Evolutionary conservation across 2,329 filamentous ascomycete genomes (phyloP).

Genomic region (Elsinoe arachidis): DNA sequence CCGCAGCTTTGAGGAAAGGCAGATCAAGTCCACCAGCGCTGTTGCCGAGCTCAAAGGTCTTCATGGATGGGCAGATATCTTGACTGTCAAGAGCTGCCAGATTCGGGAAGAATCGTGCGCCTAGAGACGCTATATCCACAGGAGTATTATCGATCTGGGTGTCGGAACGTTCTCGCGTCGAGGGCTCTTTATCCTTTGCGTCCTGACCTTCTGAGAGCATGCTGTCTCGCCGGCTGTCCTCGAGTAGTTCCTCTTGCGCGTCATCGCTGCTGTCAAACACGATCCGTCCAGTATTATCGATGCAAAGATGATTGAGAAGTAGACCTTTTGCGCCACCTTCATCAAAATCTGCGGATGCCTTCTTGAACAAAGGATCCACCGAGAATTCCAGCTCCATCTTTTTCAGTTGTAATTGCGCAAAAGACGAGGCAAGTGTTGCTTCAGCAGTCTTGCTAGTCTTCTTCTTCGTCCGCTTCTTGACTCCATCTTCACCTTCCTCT

Average conservation of each 20-base stretch:
- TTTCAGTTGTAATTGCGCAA: constrained; percentile 81
- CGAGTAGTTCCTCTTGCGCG: constrained; percentile 43
- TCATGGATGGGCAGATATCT: constrained; percentile 90
- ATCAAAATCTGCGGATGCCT: constrained; percentile 95
- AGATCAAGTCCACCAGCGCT: constrained; percentile 78
- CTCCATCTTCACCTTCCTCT: constrained; percentile 42
- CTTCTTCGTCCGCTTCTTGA: constrained; percentile 58
- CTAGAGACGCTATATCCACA: constrained; percentile 69
- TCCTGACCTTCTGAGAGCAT: constrained; percentile 36
- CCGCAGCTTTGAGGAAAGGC: constrained; percentile 75
- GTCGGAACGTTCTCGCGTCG: constrained; percentile 20
- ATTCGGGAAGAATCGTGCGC: constrained; percentile 76
- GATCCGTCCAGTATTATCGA: constrained; percentile 83
- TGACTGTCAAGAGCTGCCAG: constrained; percentile 68
- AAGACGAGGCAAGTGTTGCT: constrained; percentile 83
- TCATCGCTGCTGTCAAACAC: constrained; percentile 99
- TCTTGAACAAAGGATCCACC: constrained; percentile 98
- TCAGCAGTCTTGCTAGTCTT: constrained; percentile 74
- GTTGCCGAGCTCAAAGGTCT: constrained; percentile 85
- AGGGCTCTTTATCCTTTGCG: constrained; percentile 37
- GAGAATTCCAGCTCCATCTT: constrained; percentile 96
- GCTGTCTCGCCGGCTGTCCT: constrained; percentile 27
- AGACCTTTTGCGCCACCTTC: constrained; percentile 95
- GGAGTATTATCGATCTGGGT: constrained; percentile 48
- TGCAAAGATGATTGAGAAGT: constrained; percentile 90